Evolutionary conservation across 176 grass and related monocot species (phyloP).

Genomic region (Themeda triandra): DNA sequence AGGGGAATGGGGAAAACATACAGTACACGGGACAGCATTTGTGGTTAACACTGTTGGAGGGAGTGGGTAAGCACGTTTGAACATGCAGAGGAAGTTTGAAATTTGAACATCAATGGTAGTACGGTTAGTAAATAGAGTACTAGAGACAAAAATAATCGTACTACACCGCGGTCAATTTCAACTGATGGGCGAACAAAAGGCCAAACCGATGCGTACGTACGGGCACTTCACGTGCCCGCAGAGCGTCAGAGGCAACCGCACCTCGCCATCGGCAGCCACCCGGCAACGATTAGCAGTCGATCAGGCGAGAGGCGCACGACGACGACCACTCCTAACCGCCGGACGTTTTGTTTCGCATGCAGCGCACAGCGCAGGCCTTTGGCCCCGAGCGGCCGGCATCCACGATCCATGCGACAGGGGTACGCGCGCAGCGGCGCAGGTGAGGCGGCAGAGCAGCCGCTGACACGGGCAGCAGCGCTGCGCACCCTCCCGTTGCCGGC

Average conservation of each 20-base stretch:
- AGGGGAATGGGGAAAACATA: too few species aligned
- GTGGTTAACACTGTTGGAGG: not conserved
- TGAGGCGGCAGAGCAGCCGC: not conserved
- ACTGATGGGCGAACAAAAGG: not conserved
- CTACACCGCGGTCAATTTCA: too few species aligned
- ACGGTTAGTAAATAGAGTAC: not conserved
- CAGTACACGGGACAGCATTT: not conserved
- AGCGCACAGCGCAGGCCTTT: too few species aligned
- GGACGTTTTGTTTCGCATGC: not conserved
- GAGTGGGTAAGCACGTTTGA: not conserved
- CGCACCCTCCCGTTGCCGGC: not conserved
- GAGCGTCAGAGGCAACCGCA: not conserved
- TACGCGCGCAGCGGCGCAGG: not conserved
- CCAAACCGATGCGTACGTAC: not conserved
- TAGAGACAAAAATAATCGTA: too few species aligned
- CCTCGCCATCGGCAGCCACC: too few species aligned
- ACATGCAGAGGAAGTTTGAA: not conserved
- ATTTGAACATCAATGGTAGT: not conserved
- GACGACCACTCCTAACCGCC: not conserved
- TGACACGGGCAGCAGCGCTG: not conserved
- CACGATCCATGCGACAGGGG: not conserved
- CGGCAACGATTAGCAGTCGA: not conserved
- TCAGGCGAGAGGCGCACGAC: not conserved
- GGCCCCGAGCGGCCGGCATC: too few species aligned
- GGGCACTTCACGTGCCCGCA: not conserved